Conservation (phyloP, 2,329 filamentous ascomycete species). For the Scorias spongiosa region DNA sequence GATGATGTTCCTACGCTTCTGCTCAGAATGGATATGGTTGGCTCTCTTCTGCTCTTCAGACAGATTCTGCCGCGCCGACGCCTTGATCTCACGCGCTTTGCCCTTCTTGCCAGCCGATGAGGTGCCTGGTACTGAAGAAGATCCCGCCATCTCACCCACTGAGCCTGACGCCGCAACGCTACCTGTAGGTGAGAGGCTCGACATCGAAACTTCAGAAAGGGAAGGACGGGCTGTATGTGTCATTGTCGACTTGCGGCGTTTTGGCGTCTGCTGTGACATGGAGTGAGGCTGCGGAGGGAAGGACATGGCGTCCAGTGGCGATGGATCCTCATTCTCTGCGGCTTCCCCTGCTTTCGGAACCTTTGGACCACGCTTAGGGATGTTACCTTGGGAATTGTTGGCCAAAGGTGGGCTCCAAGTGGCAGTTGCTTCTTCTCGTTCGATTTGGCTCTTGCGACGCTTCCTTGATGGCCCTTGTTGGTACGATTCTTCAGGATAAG, state of each 20-base stretch:
- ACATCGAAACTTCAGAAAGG: neutral
- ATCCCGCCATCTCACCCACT: neutral
- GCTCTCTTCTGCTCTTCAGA: constrained; percentile 67
- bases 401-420: neutral
- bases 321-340: constrained; percentile 1
- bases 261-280: constrained; percentile 3
- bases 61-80: constrained; percentile 35
- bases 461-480: constrained; percentile 1
- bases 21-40: constrained; percentile 78
- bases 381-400: neutral
- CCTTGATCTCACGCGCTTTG: neutral
- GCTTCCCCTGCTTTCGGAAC: constrained; percentile 3
- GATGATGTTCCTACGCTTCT: constrained; percentile 70
- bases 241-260: constrained; percentile 6
- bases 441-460: constrained; percentile 2
- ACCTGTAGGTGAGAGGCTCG: neutral
- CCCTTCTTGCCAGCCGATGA: neutral
- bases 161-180: neutral
- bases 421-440: constrained; percentile 1
- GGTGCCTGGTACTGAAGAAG: neutral
- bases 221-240: neutral
- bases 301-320: neutral
- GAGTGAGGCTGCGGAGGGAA: constrained; percentile 1
- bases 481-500: neutral
- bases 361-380: constrained; percentile 5